Evolutionary conservation across 139 green algal species (phyloP).

Genomic region (Desmodesmus armatus): DNA sequence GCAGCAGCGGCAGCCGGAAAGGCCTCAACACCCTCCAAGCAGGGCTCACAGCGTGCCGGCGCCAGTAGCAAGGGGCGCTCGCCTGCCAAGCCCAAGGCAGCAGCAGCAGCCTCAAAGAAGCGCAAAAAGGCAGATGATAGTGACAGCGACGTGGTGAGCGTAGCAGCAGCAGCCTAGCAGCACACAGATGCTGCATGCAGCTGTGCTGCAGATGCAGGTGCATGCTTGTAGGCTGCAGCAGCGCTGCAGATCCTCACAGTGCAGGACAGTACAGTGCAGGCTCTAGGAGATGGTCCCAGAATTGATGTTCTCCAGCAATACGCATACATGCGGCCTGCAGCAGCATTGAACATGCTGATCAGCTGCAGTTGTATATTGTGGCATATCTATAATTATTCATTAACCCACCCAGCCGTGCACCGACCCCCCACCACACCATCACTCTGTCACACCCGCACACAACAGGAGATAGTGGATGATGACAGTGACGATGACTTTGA

Average conservation of each 20-base stretch:
- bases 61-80: no score
- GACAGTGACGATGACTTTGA: conserved; percentile 40
- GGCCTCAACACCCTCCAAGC: no score
- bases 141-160: neutral
- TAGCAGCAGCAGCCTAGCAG: neutral
- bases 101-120: neutral
- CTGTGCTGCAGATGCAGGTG: neutral
- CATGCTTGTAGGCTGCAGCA: neutral
- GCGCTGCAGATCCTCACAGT: neutral
- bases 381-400: no score
- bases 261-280: neutral
- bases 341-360: neutral
- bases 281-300: neutral
- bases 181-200: neutral
- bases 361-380: no score
- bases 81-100: neutral
- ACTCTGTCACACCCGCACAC: neutral
- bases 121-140: neutral
- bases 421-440: neutral
- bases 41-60: no score
- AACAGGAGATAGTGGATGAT: conserved; percentile 33
- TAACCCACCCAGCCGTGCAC: neutral
- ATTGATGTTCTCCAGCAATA: neutral
- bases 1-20: no score
- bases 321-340: neutral